Conservation (phyloP, 2,329 filamentous ascomycete genomes). For the Didymella sp. region DNA sequence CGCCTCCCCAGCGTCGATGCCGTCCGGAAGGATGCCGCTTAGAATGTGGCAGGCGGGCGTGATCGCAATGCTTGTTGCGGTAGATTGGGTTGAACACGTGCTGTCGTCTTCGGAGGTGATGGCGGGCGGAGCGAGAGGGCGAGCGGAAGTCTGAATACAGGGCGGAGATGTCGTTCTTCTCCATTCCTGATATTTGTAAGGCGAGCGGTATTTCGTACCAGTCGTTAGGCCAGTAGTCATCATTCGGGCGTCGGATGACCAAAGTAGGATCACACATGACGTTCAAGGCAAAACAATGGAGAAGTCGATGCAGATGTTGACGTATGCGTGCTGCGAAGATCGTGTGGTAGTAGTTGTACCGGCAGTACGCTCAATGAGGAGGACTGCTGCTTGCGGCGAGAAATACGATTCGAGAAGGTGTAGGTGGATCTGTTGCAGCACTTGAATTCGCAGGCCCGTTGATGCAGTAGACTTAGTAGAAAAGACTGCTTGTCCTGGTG, state of each 20-base stretch:
- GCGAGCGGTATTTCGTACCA: background rate
- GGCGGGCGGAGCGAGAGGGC: background rate
- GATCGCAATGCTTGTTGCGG: background rate
- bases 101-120: background rate
- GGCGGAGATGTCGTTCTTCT: background rate
- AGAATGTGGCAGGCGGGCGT: too few species aligned
- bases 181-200: background rate
- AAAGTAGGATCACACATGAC: background rate
- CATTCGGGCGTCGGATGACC: background rate
- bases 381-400: background rate
- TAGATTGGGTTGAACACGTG: background rate
- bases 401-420: background rate
- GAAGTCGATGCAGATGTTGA: too few species aligned
- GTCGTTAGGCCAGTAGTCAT: background rate
- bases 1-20: background rate
- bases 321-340: too few species aligned
- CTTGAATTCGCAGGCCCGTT: too few species aligned
- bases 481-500: background rate
- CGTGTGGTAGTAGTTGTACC: too few species aligned
- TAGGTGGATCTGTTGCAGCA: background rate
- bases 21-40: background rate
- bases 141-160: background rate
- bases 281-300: too few species aligned
- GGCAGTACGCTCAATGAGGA: conserved; percentile 3
- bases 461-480: background rate